Percentiles rank a stretch among this genome's conserved stretches.
Evolutionary conservation across 257 asterid genomes (phyloP).

Genomic region (Paraleonurus japonicus): DNA sequence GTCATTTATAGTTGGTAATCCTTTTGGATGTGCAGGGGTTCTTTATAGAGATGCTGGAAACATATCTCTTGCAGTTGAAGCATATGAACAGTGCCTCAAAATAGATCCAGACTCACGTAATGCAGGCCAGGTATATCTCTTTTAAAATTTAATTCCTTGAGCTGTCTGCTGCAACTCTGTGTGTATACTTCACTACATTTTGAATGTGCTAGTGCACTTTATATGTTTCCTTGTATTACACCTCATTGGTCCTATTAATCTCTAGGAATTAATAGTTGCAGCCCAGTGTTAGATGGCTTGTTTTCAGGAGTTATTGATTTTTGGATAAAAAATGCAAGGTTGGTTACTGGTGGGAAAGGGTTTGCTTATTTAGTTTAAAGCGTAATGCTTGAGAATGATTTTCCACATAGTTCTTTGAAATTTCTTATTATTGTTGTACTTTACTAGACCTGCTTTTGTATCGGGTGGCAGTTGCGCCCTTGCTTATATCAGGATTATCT

Average conservation of each 20-base stretch:
- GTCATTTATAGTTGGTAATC: constrained; percentile 7
- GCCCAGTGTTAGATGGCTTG: neutral
- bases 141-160: neutral
- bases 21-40: constrained; percentile 66
- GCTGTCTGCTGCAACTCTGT: neutral
- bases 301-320: neutral
- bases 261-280: neutral
- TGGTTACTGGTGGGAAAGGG: neutral
- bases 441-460: neutral
- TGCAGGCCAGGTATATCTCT: constrained; percentile 90
- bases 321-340: neutral
- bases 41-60: constrained; percentile 98
- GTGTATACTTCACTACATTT: neutral
- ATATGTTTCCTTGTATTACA: neutral
- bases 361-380: neutral
- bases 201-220: constrained; percentile 8
- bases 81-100: constrained; percentile 98
- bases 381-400: constrained; percentile 3
- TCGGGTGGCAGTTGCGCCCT: constrained; percentile 16
- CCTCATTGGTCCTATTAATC: neutral
- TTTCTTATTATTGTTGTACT: neutral
- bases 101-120: constrained; percentile 98
- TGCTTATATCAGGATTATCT: neutral
- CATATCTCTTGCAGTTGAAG: constrained; percentile 94
- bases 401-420: neutral